Percentiles rank a stretch among this genome's conserved stretches.
These are phyloP conservation scores for Entomophthora muscae DNA, from an alignment of 371 early-diverging fungal genomes.

Conservation along the genomic window DNA sequence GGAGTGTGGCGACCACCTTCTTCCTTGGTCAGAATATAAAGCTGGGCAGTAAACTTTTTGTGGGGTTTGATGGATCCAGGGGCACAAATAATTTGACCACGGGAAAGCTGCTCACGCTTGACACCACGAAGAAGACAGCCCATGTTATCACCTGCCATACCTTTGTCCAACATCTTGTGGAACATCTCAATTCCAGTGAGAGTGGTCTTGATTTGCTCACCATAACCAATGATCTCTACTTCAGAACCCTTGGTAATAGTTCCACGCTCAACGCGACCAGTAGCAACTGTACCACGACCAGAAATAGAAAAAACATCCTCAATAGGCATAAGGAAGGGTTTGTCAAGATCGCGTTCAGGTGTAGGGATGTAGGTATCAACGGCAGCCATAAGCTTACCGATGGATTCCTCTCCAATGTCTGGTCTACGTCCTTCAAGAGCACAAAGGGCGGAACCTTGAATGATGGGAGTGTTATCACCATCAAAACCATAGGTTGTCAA, in stretches of 20 bases:
- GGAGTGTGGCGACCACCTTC: constrained; percentile 98
- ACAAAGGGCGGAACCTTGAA: constrained; percentile 90
- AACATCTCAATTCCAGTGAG: constrained; percentile 97
- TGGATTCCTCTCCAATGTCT: constrained; percentile 78
- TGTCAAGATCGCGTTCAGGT: constrained; percentile 86
- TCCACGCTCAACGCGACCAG: constrained; percentile 97
- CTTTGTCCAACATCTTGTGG: constrained; percentile 95
- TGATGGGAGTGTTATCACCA: constrained; percentile 83
- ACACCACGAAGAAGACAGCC: constrained; percentile 92
- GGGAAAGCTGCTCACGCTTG: constrained; percentile 89
- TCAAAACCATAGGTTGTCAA: constrained; percentile 82
- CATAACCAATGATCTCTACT: constrained; percentile 93
- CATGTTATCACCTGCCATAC: constrained; percentile 97
- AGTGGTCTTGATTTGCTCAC: constrained; percentile 69
- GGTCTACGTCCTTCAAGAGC: constrained; percentile 85
- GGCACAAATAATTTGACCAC: constrained; percentile 84
- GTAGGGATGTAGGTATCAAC: constrained; percentile 89
- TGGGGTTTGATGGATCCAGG: constrained; percentile 85
- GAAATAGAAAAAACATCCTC: constrained; percentile 96
- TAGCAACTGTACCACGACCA: constrained; percentile 97
- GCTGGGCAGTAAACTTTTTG: constrained; percentile 79
- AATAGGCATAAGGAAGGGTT: constrained; percentile 97
- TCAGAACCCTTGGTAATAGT: constrained; percentile 81
- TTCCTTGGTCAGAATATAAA: constrained; percentile 91
- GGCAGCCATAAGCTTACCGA: constrained; percentile 79